A percentile compares a stretch with the other conserved stretches of the same genome.
Conservation (phyloP, 306 rosid species). For the Crotalaria pallida region DNA sequence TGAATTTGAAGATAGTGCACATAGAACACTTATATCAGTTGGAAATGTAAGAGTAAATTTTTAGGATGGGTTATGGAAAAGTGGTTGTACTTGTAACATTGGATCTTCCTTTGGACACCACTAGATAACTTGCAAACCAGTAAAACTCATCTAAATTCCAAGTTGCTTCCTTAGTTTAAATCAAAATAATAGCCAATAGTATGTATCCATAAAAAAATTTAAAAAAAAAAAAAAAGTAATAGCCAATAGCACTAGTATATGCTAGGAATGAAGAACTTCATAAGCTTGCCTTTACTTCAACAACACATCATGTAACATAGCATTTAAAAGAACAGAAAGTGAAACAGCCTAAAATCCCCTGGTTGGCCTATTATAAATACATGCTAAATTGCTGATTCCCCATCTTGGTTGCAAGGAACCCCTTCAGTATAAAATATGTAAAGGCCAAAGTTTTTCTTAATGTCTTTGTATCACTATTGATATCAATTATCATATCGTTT, state of each 20-base stretch:
- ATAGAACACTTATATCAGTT: neutral
- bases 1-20: slow-evolving; percentile 19
- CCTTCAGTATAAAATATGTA: too few relatives aligned
- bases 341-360: neutral
- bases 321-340: neutral
- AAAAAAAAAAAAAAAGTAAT: too few relatives aligned
- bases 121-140: slow-evolving; percentile 1
- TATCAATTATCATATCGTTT: too few relatives aligned
- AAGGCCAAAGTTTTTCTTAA: neutral
- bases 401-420: neutral
- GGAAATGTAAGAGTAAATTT: neutral
- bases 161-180: neutral
- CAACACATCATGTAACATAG: neutral
- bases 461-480: neutral
- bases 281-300: neutral
- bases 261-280: neutral
- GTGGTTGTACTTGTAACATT: slow-evolving; percentile 7
- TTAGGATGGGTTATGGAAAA: neutral
- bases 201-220: too few relatives aligned
- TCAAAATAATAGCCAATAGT: neutral
- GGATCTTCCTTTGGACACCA: neutral
- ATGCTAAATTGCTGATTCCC: neutral
- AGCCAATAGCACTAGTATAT: neutral
- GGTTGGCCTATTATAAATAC: neutral
- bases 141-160: neutral